phyloP scores from a whole-genome alignment of 1,139 yeast species.

The Pneumocystis oryctolagi region DNA sequence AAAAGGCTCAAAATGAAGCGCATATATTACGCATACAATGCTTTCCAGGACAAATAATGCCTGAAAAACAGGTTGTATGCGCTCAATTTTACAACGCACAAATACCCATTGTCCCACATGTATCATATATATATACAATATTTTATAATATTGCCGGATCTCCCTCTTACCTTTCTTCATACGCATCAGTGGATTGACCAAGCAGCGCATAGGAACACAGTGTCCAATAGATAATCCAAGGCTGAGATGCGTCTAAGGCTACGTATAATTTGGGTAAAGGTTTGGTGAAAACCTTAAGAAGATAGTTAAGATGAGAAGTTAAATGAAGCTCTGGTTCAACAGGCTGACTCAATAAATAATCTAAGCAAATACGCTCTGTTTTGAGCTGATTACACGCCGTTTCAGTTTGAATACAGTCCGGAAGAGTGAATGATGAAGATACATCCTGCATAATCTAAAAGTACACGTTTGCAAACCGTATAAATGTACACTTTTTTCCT shows the following conservation, averaged over 20 bases:
- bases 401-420: not conserved
- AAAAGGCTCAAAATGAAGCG: not conserved
- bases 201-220: constrained; percentile 40
- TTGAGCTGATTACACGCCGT: not conserved
- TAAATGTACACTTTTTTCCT: not conserved
- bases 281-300: constrained; percentile 28
- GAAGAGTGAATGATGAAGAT: not conserved
- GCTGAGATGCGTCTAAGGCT: constrained; percentile 67
- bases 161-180: not conserved
- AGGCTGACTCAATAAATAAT: not conserved
- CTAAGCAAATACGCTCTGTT: not conserved
- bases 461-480: not conserved
- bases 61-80: no score
- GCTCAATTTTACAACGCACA: no score
- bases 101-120: not conserved
- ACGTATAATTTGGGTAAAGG: constrained; percentile 37
- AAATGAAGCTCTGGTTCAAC: not conserved
- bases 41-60: no score
- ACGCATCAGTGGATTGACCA: constrained; percentile 18
- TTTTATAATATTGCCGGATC: not conserved
- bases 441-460: not conserved
- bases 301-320: constrained; percentile 29
- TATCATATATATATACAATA: not conserved
- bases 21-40: constrained; percentile 12
- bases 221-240: constrained; percentile 86